Evolutionary conservation across 495 filamentous ascomycete genomes (phyloP).

Genomic region (Aspergillus panamensis): DNA sequence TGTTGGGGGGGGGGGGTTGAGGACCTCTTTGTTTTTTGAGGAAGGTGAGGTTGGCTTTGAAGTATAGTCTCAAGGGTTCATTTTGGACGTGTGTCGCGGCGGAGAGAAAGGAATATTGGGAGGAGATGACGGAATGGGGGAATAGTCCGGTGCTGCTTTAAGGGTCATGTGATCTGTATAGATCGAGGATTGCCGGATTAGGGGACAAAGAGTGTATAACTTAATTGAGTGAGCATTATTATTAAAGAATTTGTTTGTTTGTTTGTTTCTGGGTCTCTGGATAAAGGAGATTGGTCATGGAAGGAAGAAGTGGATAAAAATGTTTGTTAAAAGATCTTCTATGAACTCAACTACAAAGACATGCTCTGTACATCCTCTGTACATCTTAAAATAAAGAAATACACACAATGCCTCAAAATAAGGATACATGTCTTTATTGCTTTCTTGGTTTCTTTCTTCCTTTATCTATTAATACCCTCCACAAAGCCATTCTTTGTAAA

Average conservation of each 20-base stretch:
- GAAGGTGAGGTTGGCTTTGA: background rate
- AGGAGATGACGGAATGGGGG: background rate
- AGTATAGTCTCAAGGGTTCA: too few species aligned
- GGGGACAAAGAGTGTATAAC: background rate
- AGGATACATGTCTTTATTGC: background rate
- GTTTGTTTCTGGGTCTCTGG: background rate
- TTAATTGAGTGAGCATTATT: background rate
- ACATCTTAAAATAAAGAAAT: too few species aligned
- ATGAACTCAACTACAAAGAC: too few species aligned
- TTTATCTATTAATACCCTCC: background rate
- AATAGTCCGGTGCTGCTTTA: background rate
- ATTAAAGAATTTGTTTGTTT: background rate
- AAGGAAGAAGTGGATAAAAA: too few species aligned
- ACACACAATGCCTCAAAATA: too few species aligned
- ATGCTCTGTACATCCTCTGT: too few species aligned
- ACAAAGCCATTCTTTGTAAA: too few species aligned
- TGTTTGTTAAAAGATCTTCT: too few species aligned
- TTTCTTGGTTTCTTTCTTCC: background rate
- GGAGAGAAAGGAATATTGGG: background rate
- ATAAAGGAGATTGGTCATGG: too few species aligned
- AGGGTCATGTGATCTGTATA: background rate
- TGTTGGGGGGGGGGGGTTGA: too few species aligned
- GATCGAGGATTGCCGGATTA: background rate
- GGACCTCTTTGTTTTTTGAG: slow-evolving; percentile 5
- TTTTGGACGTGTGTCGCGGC: background rate